Evolutionary conservation across 73 alveolate genomes (phyloP), one percentile per base, ranked within the genome.

Genomic region (Paraurostyla sp.): DNA sequence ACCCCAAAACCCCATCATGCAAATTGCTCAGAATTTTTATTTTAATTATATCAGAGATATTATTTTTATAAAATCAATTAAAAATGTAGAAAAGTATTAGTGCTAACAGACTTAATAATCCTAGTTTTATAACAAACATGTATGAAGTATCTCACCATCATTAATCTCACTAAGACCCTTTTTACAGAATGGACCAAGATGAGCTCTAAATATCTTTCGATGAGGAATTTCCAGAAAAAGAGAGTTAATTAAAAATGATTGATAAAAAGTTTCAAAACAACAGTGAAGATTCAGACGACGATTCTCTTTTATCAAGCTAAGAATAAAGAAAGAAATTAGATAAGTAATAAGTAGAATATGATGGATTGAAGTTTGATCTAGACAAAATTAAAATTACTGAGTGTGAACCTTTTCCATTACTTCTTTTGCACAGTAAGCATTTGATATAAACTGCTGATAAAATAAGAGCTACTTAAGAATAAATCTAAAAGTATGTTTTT

Each of bases 351-450:
- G 22, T 13, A 45, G 18, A 54, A 9, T 54, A 54, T 27, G 9
- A 54, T 7, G 9, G 23, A 54, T 4, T 54, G 23, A 33, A 65
- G 58, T 65, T 22, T 36, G 86, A 73, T 29, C 30, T 73, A 16
- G 65, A 73, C 7, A 49, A 73, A 46, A 6, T 73, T 0, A 73
- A 46, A 35, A 73, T 73, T 29, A 9, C 71, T 43, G 86, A 73
- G 27, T 18, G 35, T 6, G 71, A 73, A 22, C 86, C 86, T 6
- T 73, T 73, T 73, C 86, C 86, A 45, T 48, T 73, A 49, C 32
- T 48, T 20, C 29, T 73, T 20, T 43, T 73, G 71, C 29, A 73
- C 20, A 29, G 54, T 73, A 1, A 7, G 20, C 54, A 23, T 46
- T 36, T 73, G 27, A 6, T 33, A 11, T 43, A 32, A 25, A 20